Percentiles rank a stretch among this genome's conserved stretches.
These are phyloP conservation scores for Sequoiadendron giganteum DNA, from an alignment of 75 land plant species.

Conservation along the genomic window DNA sequence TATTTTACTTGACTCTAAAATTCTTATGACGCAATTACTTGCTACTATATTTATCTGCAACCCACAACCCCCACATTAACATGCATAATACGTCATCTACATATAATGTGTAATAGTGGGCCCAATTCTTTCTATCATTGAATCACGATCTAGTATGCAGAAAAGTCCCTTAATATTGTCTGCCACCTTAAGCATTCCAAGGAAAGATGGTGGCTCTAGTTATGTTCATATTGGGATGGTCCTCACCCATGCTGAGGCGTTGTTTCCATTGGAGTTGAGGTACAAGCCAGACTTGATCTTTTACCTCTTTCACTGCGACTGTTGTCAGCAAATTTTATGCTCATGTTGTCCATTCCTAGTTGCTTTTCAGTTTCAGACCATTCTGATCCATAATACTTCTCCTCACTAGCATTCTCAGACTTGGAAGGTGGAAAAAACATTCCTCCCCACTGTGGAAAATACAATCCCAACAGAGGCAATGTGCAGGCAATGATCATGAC, in stretches of 20 bases:
- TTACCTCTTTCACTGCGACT: constrained; percentile 61
- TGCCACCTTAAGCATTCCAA: no score
- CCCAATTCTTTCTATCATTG: no score
- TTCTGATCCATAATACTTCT: constrained; percentile 59
- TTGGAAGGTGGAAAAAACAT: constrained; percentile 64
- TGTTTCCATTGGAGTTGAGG: constrained; percentile 20
- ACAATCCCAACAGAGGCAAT: constrained; percentile 31
- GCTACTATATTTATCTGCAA: no score
- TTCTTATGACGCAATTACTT: no score
- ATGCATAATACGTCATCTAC: no score
- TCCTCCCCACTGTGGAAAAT: constrained; percentile 84
- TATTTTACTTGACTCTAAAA: no score
- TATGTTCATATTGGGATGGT: background rate
- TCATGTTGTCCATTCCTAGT: constrained; percentile 48
- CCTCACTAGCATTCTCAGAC: constrained; percentile 39
- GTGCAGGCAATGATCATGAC: constrained; percentile 60
- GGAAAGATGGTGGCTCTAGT: no score
- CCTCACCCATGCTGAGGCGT: background rate
- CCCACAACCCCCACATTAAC: no score
- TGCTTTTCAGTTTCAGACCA: constrained; percentile 59
- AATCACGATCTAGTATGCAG: no score
- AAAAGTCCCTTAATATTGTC: no score
- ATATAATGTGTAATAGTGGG: no score
- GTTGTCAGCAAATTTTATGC: constrained; percentile 75
- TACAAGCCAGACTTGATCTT: constrained; percentile 13